Evolutionary conservation across 331 rosid species (phyloP).

Genomic region (Pyrus hybrid): DNA sequence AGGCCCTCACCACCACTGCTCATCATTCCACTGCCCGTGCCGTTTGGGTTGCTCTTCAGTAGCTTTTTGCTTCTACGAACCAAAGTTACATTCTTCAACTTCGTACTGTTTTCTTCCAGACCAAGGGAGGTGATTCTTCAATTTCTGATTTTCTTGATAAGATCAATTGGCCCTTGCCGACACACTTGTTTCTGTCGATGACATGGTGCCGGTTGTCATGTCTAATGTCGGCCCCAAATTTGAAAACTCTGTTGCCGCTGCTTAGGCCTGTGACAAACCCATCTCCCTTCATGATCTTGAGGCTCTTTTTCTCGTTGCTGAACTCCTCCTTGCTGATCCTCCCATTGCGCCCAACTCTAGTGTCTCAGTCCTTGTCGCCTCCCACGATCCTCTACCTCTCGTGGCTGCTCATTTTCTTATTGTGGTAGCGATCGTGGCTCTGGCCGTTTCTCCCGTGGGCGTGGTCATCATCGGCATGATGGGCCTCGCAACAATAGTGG

Average conservation of each 20-base stretch:
- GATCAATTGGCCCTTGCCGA: neutral
- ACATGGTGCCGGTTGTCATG: neutral
- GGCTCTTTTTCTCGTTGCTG: too few relatives aligned
- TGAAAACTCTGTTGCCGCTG: neutral
- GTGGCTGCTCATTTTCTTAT: too few relatives aligned
- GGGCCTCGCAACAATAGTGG: too few relatives aligned
- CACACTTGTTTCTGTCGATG: neutral
- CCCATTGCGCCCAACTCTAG: accelerated
- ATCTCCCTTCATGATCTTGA: too few relatives aligned
- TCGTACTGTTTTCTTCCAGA: neutral
- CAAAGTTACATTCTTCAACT: neutral
- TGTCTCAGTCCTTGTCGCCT: too few relatives aligned
- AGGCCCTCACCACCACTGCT: neutral
- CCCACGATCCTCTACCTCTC: too few relatives aligned
- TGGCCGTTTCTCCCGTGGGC: too few relatives aligned
- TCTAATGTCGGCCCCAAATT: neutral
- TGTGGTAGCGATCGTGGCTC: too few relatives aligned
- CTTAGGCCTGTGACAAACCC: neutral
- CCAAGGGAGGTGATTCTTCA: neutral
- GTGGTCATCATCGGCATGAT: too few relatives aligned
- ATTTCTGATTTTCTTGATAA: neutral
- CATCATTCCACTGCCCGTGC: neutral
- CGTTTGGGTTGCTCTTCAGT: neutral
- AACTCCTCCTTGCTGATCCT: too few relatives aligned
- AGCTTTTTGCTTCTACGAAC: neutral